A percentile compares a stretch with the other conserved stretches of the same genome.
These are phyloP conservation scores for Rubus parviflorus DNA, from an alignment of 306 rosid genomes.

Conservation along the genomic window DNA sequence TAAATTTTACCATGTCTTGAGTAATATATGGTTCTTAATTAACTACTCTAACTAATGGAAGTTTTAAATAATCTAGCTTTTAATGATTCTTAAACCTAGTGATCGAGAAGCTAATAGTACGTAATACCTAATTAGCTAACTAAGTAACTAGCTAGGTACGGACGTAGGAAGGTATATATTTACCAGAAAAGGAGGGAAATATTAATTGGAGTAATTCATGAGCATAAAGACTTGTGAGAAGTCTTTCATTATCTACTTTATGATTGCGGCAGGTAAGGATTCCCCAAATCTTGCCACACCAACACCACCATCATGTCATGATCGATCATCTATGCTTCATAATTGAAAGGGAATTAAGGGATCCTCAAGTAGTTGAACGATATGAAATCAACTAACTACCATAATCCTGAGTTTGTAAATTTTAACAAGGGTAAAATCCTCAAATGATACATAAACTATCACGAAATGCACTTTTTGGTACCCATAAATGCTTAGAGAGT, in stretches of 20 bases:
- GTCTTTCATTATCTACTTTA: conserved; percentile 21
- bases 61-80: neutral
- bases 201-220: conserved; percentile 11
- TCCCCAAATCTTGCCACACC: conserved; percentile 48
- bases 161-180: neutral
- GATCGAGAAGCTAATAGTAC: neutral
- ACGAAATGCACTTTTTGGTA: too few species aligned
- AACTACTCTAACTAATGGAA: neutral
- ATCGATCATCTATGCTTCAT: conserved; percentile 10
- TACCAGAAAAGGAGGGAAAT: neutral
- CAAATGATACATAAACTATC: too few species aligned
- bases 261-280: conserved; percentile 34
- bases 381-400: neutral
- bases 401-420: neutral
- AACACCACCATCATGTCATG: conserved; percentile 40
- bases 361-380: too few species aligned
- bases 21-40: neutral
- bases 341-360: neutral
- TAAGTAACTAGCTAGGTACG: neutral
- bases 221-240: neutral
- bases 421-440: too few species aligned
- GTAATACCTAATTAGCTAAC: neutral
- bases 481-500: too few species aligned
- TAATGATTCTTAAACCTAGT: neutral
- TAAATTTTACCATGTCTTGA: neutral